Evolutionary conservation across 352 stramenopile genomes (phyloP).

Genomic region (Phytophthora syringae): DNA sequence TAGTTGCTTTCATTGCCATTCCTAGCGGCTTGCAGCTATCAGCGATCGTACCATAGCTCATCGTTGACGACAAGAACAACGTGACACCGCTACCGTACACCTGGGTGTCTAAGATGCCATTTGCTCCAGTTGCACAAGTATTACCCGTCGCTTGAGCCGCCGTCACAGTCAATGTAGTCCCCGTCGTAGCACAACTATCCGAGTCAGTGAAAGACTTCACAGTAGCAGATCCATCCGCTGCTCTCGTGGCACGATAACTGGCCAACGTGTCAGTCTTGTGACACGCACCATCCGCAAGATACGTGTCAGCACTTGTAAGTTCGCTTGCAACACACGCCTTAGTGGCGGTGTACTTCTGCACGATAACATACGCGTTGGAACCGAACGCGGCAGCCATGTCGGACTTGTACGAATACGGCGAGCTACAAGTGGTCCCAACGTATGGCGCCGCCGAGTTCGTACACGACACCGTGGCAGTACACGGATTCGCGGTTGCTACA

Average conservation of each 20-base stretch:
- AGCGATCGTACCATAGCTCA: not conserved
- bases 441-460: not conserved
- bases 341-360: not conserved
- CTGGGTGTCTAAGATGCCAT: slow-evolving; percentile 7
- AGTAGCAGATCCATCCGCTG: not conserved
- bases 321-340: too few relatives aligned
- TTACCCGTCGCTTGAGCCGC: not conserved
- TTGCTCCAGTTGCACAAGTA: too few relatives aligned
- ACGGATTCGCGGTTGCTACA: too few relatives aligned
- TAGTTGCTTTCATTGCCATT: too few relatives aligned
- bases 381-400: not conserved
- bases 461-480: not conserved
- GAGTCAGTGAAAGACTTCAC: not conserved
- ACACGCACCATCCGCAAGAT: not conserved
- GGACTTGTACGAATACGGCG: not conserved
- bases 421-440: not conserved
- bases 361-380: not conserved
- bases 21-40: too few relatives aligned
- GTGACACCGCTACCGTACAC: slow-evolving; percentile 5
- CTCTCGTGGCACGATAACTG: not conserved
- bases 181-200: not conserved
- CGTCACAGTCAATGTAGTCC: not conserved
- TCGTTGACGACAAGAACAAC: not conserved
- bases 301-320: too few relatives aligned
- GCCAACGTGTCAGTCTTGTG: not conserved